phyloP scores from a whole-genome alignment of 176 grass and related monocot genomes.

The Aegilops tauschii region DNA sequence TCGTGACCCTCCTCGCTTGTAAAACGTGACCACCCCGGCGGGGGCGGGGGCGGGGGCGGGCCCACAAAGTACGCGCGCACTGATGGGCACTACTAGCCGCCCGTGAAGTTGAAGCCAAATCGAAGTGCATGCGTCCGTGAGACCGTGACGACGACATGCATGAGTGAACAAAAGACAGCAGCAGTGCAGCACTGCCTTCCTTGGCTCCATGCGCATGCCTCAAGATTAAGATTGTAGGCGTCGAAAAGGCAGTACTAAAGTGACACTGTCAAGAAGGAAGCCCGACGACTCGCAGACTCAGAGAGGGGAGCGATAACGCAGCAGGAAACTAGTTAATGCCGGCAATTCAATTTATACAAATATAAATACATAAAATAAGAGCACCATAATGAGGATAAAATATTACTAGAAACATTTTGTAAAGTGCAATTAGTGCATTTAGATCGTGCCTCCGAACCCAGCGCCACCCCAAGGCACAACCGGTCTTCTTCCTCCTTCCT shows the following conservation, averaged over 20 bases:
- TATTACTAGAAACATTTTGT: not conserved
- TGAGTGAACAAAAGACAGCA: not conserved
- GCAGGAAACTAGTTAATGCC: not conserved
- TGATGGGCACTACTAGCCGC: not conserved
- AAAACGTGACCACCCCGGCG: too few species aligned
- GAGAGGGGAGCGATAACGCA: not conserved
- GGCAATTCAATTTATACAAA: not conserved
- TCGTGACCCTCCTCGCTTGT: too few species aligned
- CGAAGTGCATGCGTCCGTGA: not conserved
- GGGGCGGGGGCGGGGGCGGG: not conserved
- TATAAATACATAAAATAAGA: too few species aligned
- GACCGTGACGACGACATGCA: not conserved
- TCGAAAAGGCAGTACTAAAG: not conserved
- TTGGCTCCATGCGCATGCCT: not conserved
- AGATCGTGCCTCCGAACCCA: not conserved
- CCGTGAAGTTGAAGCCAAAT: conserved; percentile 4
- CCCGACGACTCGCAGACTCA: too few species aligned
- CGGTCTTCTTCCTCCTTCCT: not conserved
- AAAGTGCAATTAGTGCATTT: not conserved
- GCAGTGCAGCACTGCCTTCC: not conserved
- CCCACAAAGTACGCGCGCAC: not conserved
- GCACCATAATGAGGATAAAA: too few species aligned
- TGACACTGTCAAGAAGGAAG: too few species aligned
- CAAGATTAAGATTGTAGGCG: not conserved
- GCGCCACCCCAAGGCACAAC: too few species aligned